Evolutionary conservation across 768 basidiomycete species (phyloP).

Genomic region (Lactifluus rugatus): DNA sequence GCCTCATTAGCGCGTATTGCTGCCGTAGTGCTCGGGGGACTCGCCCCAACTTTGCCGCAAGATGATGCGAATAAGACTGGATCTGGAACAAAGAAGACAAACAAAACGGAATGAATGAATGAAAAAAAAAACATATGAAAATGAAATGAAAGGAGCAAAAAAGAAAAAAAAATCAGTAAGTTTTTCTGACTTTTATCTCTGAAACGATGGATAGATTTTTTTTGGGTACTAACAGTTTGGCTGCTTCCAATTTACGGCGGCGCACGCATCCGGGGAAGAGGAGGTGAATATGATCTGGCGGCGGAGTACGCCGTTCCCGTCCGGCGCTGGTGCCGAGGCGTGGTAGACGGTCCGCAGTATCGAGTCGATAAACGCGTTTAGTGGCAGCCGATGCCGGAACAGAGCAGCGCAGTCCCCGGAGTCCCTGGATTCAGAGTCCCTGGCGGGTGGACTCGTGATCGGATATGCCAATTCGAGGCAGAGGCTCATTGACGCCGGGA

Average conservation of each 20-base stretch:
- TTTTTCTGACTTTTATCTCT: neutral
- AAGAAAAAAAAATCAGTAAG: neutral
- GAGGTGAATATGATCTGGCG: constrained; percentile 87
- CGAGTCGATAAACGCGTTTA: constrained; percentile 78
- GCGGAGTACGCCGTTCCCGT: constrained; percentile 43
- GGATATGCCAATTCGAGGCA: constrained; percentile 81
- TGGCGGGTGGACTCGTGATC: constrained; percentile 28
- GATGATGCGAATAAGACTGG: constrained; percentile 91
- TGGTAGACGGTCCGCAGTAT: constrained; percentile 79
- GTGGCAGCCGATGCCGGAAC: constrained; percentile 47
- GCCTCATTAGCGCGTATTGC: constrained; percentile 27
- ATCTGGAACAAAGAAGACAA: constrained; percentile 39
- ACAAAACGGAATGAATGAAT: neutral
- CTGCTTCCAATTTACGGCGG: constrained; percentile 96
- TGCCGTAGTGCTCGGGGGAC: constrained; percentile 32
- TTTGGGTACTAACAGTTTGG: constrained; percentile 70
- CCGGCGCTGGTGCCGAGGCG: constrained; percentile 39
- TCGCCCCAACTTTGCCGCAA: constrained; percentile 55
- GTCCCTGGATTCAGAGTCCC: constrained; percentile 20
- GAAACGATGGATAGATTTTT: neutral
- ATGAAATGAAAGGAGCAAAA: neutral
- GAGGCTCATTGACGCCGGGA: constrained; percentile 57
- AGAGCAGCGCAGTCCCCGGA: constrained; percentile 32
- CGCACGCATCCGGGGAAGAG: constrained; percentile 82
- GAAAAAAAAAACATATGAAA: constrained; percentile 3